Evolutionary conservation across 2,329 filamentous ascomycete species (phyloP), one percentile per base, ranked within the genome.

Genomic region (Allantophomopsis lycopodina): DNA sequence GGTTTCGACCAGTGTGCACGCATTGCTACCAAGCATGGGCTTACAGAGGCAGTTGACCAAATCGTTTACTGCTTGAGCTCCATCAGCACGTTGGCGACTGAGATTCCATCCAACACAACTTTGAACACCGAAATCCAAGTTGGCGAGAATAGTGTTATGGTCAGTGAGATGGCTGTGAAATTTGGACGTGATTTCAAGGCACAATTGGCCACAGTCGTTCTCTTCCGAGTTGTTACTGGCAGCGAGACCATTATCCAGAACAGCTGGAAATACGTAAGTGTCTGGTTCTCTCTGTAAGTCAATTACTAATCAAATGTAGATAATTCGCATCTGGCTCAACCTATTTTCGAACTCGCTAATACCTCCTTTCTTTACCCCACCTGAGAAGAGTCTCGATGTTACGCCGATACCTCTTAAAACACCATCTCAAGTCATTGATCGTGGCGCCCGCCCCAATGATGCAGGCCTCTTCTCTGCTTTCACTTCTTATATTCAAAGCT

Each of bases 401-500:
- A 73, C 83, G 1, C 68, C 82, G 2, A 96, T 98, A 50, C 88
- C 91, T 3, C 66, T 96, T 36, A 89, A 95, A 53, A 85, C 77
- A 11, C 88, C 91, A 2, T 91, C 86, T 8, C 88, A 95, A 55
- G 76, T 96, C 37, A 88, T 98, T 47, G 91, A 96, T 56, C 78
- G 89, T 41, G 87, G 79, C 41, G 71, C 83, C 33, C 83, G 85
- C 46, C 68, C 79, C 28, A 75, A 69, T 42, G 91, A 98, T 20
- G 78, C 79, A 2, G 87, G 91, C 5, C 73, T 98, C 37, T 87
- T 98, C 56, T 94, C 88, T 4, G 87, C 89, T 1, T 85, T 98
- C 52, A 93, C 89, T 1, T 94, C 84, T 5, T 98, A 96, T 53
- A 87, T 98, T 23, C 94, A 88, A n/a, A 96, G 89, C 58, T 96